Evolutionary conservation across 495 filamentous ascomycete species (phyloP), one percentile per base, ranked within the genome.

Genomic region (Coniosporium apollinis): DNA sequence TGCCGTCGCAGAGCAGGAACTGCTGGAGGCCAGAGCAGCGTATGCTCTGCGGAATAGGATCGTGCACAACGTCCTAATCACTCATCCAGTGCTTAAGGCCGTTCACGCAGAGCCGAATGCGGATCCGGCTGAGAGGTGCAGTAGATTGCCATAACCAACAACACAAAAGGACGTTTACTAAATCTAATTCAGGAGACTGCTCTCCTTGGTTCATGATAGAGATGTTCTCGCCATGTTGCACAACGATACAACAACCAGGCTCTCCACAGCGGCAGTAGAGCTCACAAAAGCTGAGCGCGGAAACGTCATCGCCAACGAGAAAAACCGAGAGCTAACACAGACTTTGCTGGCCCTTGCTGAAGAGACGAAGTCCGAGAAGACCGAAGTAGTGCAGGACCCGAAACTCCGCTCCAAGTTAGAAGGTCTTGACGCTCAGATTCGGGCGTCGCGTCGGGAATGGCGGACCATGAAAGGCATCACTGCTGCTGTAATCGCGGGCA

Each of bases 401-500:
- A 60, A 60, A 8, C 49, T 70, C n/a, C 50, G 61, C 19, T 54
- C 52, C 13, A 58, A 74, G 42, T 56, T 84, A 9, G 56, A 65
- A 14, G 53, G 45, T n/a, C 50, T 74, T 8, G 72, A 81, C 37
- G 51, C 45, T 11, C 62, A 76, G 18, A 50, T 74, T 25, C 67
- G 62, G 42, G 56, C 55, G 11, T 70, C 67, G 40, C 67, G 66
- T 42, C 67, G 72, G 29, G 58, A 61, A 45, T 82, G 78, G 76
- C 72, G 72, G 34, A 67, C 72, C 24, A 70, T 87, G 58, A 85
- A 86, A 56, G 76, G 66, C 25, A 67, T 81, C 18, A 65, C 76
- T 9, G 77, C 74, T 36, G 80, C 72, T 3, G 64, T 81, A 24
- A 67, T 94, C 21, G 82, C 76, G 16, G 82, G 77, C 5, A 93